phyloP scores from a whole-genome alignment of 2,329 filamentous ascomycete species.

The Fusarium irregulare region DNA sequence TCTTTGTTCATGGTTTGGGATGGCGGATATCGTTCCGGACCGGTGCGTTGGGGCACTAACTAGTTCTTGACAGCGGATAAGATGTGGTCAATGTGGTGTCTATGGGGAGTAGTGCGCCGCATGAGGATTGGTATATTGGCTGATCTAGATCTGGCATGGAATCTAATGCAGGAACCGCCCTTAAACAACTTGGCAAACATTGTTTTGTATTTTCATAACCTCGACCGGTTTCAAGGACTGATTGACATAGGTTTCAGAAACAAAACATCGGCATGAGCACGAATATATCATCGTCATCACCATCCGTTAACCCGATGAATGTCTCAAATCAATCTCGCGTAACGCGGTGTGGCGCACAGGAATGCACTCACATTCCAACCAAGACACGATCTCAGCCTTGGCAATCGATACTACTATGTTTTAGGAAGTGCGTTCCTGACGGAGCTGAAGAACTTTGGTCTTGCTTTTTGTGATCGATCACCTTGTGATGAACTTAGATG shows the following conservation, averaged over 20 bases:
- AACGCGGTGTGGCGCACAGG: neutral
- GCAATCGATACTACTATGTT: neutral
- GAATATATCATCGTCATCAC: too few relatives aligned
- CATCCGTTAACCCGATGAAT: accelerated
- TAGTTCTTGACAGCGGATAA: neutral
- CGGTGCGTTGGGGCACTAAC: neutral
- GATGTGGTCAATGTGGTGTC: neutral
- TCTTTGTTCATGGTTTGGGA: too few relatives aligned
- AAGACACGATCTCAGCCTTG: too few relatives aligned
- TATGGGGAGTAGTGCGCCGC: too few relatives aligned
- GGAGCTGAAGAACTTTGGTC: neutral
- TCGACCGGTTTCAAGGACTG: too few relatives aligned
- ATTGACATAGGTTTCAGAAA: accelerated
- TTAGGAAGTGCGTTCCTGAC: neutral
- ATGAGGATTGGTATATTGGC: neutral
- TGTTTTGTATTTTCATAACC: too few relatives aligned
- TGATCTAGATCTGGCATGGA: neutral
- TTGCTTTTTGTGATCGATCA: neutral
- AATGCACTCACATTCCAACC: neutral
- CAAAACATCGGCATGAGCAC: neutral
- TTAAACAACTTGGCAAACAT: too few relatives aligned
- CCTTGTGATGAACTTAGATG: neutral
- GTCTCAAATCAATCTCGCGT: neutral
- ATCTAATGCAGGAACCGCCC: neutral
- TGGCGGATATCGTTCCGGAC: neutral